A percentile compares a stretch with the other conserved stretches of the same genome.
Evolutionary conservation across 169 alveolate genomes (phyloP).

Genomic region (Miamiensis avidus): DNA sequence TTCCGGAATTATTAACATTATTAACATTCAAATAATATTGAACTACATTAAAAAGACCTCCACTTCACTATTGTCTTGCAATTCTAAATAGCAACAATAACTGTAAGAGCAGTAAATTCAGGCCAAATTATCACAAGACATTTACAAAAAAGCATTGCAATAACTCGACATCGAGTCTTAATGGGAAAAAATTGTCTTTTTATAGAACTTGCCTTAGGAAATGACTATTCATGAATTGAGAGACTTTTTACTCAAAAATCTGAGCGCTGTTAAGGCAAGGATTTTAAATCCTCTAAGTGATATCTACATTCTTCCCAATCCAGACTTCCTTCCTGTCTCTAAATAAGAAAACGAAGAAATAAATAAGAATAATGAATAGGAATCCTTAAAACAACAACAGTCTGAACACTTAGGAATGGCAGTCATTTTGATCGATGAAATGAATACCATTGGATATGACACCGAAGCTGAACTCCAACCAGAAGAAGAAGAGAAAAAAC

Average conservation of each 20-base stretch:
- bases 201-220: not conserved
- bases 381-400: not conserved
- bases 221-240: not conserved
- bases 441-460: not conserved
- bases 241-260: too few species aligned
- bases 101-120: too few species aligned
- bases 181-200: too few species aligned
- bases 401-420: not conserved
- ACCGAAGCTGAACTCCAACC: not conserved
- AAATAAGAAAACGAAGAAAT: not conserved
- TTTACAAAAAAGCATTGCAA: not conserved
- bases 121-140: not conserved
- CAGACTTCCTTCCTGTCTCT: not conserved
- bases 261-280: not conserved
- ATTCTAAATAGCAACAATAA: too few species aligned
- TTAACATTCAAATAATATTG: not conserved
- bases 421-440: not conserved
- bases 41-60: not conserved
- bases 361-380: not conserved
- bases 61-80: too few species aligned
- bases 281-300: not conserved
- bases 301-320: not conserved
- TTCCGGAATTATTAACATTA: not conserved
- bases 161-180: not conserved
- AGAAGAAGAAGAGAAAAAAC: not conserved